A percentile compares a stretch with the other conserved stretches of the same genome.
These are phyloP conservation scores for Trametes sanguinea DNA, from an alignment of 768 basidiomycete genomes.

Conservation along the genomic window DNA sequence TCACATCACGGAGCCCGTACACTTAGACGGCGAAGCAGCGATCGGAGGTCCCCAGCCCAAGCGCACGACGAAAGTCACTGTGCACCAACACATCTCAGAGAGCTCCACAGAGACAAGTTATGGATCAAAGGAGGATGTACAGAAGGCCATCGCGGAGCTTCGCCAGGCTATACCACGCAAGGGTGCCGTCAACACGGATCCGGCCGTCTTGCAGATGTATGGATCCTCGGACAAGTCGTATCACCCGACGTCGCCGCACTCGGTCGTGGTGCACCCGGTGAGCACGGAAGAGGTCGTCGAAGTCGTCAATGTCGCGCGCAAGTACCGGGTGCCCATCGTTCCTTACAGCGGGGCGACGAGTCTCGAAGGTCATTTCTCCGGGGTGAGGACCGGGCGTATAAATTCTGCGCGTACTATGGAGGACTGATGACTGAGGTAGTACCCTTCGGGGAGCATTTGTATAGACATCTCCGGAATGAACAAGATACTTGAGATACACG, in stretches of 20 bases:
- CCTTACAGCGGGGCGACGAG: conserved; percentile 86
- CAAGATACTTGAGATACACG: conserved; percentile 58
- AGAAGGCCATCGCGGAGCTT: conserved; percentile 56
- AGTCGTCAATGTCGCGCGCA: conserved; percentile 73
- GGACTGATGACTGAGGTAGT: neutral
- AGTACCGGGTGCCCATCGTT: conserved; percentile 73
- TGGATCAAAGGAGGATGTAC: conserved; percentile 48
- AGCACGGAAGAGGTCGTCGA: conserved; percentile 83
- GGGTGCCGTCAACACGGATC: conserved; percentile 53
- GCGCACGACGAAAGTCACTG: conserved; percentile 9
- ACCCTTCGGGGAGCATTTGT: conserved; percentile 55
- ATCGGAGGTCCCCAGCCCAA: conserved; percentile 4
- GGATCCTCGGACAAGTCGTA: conserved; percentile 75
- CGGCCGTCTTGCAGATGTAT: conserved; percentile 50
- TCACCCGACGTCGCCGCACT: conserved; percentile 45
- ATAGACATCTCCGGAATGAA: conserved; percentile 71
- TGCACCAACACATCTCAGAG: neutral
- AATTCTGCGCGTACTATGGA: too few species aligned
- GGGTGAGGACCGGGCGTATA: conserved; percentile 44
- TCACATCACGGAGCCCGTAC: neutral
- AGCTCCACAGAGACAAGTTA: conserved; percentile 35
- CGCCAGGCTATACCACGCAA: conserved; percentile 45
- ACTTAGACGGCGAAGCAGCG: conserved; percentile 15
- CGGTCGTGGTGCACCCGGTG: conserved; percentile 54
- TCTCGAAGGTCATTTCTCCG: conserved; percentile 84